Evolutionary conservation across 2,329 filamentous ascomycete species (phyloP).

Genomic region (Hypoxylon sp.): DNA sequence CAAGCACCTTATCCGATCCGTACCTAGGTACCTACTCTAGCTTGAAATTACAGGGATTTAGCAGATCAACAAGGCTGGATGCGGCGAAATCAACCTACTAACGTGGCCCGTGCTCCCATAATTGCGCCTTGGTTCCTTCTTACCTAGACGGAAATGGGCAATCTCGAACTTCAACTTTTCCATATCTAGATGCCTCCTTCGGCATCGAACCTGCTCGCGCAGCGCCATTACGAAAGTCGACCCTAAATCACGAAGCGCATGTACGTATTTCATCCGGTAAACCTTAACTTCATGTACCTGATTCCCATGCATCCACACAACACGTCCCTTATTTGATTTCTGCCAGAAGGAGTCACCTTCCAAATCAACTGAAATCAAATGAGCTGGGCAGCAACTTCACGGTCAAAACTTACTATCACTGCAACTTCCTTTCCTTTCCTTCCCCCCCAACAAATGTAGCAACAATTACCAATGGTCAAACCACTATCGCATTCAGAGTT

Average conservation of each 20-base stretch:
- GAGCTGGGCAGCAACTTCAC: constrained; percentile 7
- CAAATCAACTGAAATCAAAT: constrained; percentile 7
- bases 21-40: constrained; percentile 4
- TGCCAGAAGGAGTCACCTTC: constrained; percentile 1
- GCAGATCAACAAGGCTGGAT: constrained; percentile 30
- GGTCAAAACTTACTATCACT: background rate
- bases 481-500: too few species aligned
- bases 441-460: constrained; percentile 3
- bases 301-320: too few species aligned
- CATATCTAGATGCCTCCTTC: constrained; percentile 26
- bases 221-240: constrained; percentile 10
- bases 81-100: constrained; percentile 24
- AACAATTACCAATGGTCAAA: constrained; percentile 5
- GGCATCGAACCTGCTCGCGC: constrained; percentile 20
- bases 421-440: constrained; percentile 4
- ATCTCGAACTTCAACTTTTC: constrained; percentile 34
- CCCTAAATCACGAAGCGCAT: constrained; percentile 14
- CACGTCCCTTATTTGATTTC: background rate
- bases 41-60: constrained; percentile 4
- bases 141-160: constrained; percentile 16
- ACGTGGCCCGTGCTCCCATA: constrained; percentile 25
- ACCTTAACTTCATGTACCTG: too few species aligned
- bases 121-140: constrained; percentile 20
- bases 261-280: too few species aligned
- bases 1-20: too few species aligned